These are phyloP conservation scores for Coniochaeta sp. DNA, from an alignment of 2,329 filamentous ascomycete species.

Conservation along the genomic window DNA sequence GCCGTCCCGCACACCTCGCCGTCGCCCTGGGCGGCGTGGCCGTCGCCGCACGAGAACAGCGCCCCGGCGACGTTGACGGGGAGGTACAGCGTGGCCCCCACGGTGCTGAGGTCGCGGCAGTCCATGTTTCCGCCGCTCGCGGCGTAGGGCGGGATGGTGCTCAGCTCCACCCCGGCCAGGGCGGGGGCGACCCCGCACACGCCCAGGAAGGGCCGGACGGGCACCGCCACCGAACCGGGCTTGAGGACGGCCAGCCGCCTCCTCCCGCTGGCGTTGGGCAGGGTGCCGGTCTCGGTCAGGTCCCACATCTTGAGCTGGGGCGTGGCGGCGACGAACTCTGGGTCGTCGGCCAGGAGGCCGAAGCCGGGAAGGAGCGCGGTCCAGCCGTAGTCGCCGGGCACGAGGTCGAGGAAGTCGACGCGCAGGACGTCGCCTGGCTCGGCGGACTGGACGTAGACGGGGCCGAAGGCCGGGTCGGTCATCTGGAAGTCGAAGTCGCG, in stretches of 20 bases:
- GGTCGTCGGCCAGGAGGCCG: constrained; percentile 34
- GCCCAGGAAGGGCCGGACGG: constrained; percentile 42
- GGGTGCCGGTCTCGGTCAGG: constrained; percentile 17
- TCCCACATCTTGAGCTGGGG: constrained; percentile 41
- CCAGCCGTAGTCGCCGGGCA: constrained; percentile 41
- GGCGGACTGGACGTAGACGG: constrained; percentile 39
- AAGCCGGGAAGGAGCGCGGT: constrained; percentile 43
- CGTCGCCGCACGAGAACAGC: constrained; percentile 46
- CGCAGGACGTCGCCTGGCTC: constrained; percentile 43
- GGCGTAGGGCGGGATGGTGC: constrained; percentile 40
- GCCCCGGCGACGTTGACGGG: constrained; percentile 41
- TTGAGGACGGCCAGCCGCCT: constrained; percentile 31
- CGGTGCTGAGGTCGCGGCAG: constrained; percentile 36
- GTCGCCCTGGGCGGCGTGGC: constrained; percentile 45
- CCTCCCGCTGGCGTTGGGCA: constrained; percentile 22
- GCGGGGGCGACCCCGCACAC: constrained; percentile 42
- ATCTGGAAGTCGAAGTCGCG: constrained; percentile 28
- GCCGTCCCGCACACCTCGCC: constrained; percentile 49
- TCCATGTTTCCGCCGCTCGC: constrained; percentile 47
- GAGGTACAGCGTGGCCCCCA: constrained; percentile 37
- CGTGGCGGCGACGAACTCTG: constrained; percentile 28
- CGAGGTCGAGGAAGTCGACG: constrained; percentile 38
- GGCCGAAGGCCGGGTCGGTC: constrained; percentile 42
- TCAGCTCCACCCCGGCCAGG: constrained; percentile 30
- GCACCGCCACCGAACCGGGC: constrained; percentile 37